phyloP scores from a whole-genome alignment of 306 rosid species.

The Vicia faba region DNA sequence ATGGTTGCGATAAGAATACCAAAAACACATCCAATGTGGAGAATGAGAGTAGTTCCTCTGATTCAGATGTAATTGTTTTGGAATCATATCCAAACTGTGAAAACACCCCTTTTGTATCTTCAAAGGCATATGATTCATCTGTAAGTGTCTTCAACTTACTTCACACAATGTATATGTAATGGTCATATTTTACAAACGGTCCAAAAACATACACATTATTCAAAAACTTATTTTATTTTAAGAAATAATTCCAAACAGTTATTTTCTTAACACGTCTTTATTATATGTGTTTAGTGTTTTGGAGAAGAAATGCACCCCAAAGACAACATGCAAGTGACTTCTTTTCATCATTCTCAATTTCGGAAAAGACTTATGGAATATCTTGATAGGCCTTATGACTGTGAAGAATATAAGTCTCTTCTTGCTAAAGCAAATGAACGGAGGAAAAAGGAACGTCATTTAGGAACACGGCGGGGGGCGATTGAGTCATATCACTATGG shows the following conservation, averaged over 20 bases:
- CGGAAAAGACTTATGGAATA: conserved; percentile 56
- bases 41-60: conserved; percentile 40
- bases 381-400: conserved; percentile 61
- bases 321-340: conserved; percentile 17
- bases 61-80: conserved; percentile 41
- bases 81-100: conserved; percentile 42
- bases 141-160: conserved; percentile 45
- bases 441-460: conserved; percentile 31
- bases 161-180: neutral
- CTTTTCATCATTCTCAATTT: conserved; percentile 37
- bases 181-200: neutral
- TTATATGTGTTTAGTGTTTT: conserved; percentile 31
- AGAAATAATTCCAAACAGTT: neutral
- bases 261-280: conserved; percentile 15
- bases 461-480: conserved; percentile 43
- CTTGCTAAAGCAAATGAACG: conserved; percentile 19
- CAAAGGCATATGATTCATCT: conserved; percentile 32
- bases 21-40: conserved; percentile 24
- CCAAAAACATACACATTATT: conserved; percentile 21
- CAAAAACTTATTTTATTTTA: neutral
- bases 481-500: conserved; percentile 26
- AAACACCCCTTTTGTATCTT: conserved; percentile 39
- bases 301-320: conserved; percentile 36
- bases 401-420: conserved; percentile 34
- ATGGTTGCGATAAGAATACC: conserved; percentile 1